Conservation (phyloP, 2,329 filamentous ascomycete genomes). For the Plectosphaerella sp. region DNA sequence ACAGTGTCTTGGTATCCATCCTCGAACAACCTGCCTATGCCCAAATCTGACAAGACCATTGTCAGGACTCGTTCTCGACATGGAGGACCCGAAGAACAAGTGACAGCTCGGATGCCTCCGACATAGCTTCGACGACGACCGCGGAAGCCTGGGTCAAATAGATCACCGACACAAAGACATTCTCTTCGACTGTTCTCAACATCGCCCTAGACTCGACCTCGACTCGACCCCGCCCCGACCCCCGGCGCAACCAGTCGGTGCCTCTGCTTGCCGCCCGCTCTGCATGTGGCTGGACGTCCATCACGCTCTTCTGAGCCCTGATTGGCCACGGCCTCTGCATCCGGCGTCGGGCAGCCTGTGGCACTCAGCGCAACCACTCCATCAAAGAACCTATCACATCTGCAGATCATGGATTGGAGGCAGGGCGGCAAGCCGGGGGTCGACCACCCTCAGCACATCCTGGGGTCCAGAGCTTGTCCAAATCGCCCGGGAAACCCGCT, state of each 20-base stretch:
- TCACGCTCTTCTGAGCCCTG: slow-evolving; percentile 28
- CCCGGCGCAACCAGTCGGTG: slow-evolving; percentile 4
- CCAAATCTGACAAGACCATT: too few species aligned
- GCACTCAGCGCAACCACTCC: slow-evolving; percentile 9
- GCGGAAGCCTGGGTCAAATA: too few species aligned
- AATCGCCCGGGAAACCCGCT: slow-evolving; percentile 12
- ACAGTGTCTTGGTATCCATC: too few species aligned
- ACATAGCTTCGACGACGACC: too few species aligned
- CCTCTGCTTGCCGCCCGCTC: slow-evolving; percentile 38
- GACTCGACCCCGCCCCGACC: not conserved
- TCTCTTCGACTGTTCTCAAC: not conserved
- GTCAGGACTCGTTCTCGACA: too few species aligned
- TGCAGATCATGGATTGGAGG: slow-evolving; percentile 11
- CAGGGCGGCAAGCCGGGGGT: slow-evolving; percentile 17
- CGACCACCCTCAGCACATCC: not conserved
- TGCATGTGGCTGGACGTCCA: slow-evolving; percentile 33
- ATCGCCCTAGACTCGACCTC: not conserved
- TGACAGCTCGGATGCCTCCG: too few species aligned
- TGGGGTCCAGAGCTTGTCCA: not conserved
- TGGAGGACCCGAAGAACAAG: too few species aligned
- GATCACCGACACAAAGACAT: too few species aligned
- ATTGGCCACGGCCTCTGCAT: slow-evolving; percentile 27
- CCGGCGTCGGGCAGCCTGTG: slow-evolving; percentile 5
- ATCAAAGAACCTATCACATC: slow-evolving; percentile 21
- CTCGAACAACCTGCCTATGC: too few species aligned